Evolutionary conservation across 2,329 filamentous ascomycete species (phyloP).

Genomic region (Calycina herbarum): DNA sequence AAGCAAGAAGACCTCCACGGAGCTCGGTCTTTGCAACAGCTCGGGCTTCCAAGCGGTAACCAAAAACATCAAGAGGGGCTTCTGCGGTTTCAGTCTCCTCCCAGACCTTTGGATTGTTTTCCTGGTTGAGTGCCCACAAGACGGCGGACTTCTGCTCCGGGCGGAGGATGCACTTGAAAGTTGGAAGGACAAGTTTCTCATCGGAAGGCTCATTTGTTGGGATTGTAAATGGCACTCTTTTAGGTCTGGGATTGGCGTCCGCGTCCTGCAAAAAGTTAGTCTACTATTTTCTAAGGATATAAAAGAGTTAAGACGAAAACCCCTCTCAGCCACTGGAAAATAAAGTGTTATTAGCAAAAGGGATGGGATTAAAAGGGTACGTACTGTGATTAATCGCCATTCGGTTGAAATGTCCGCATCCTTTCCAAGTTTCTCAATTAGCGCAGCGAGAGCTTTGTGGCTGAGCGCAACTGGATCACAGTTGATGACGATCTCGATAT

Average conservation of each 20-base stretch:
- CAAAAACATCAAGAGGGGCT: slow-evolving; percentile 47
- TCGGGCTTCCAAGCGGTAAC: slow-evolving; percentile 58
- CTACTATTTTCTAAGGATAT: no score
- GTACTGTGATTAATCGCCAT: neutral
- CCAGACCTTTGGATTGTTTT: no score
- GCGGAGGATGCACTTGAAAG: neutral
- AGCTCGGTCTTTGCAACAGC: slow-evolving; percentile 44
- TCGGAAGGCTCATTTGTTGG: neutral
- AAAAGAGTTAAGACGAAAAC: no score
- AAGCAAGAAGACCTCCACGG: slow-evolving; percentile 62
- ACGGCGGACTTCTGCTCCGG: no score
- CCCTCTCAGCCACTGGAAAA: neutral
- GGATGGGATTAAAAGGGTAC: neutral
- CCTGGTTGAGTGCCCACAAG: neutral
- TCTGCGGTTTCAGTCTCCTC: slow-evolving; percentile 58
- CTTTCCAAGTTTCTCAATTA: neutral
- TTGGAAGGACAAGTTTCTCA: no score
- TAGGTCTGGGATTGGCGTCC: neutral
- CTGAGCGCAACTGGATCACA: neutral
- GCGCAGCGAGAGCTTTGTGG: neutral
- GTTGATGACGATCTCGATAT: neutral
- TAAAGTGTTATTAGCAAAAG: neutral
- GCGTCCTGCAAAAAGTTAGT: neutral
- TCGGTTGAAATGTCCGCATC: neutral
- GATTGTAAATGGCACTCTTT: neutral